Base-by-base conservation (phyloP, 2,329 filamentous ascomycete species). In the Pseudogymnoascus sp. region DNA sequence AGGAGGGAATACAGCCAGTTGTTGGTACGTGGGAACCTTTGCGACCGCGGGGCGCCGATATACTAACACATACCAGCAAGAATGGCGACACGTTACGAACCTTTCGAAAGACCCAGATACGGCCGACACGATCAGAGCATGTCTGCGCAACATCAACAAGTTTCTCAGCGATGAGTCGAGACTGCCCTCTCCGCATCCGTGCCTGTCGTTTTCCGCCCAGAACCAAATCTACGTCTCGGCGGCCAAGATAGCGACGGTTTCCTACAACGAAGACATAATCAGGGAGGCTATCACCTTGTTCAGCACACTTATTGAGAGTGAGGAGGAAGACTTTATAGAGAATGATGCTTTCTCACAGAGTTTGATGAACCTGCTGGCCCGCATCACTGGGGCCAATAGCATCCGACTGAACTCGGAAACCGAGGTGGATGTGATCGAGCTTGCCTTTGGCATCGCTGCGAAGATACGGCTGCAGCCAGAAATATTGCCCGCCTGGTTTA, bases 401-500 rank as follows among this genome's bases (percentile, higher is more conserved):
- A 85, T 90, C 64, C 81, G 85, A n/a, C 78, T 92, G 3, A 86
- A 88, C 37, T 81, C 86, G 60, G 90, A 96, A 62, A 92, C 90
- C 9, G 92, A 97, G 73, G 88, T 88, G 8, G 86, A 92, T 63
- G 86, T 97, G 57, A 90, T 97, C 59, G 93, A 99, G 76, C 78
- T 99, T 61, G 83, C 96, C 47, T 99, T 99, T 76, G 95, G 93
- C 65, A 92, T 99, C 67, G 91, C 94, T 18, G 95, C 94, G 67
- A 97, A 97, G 80, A 96, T 99, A 67, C 83, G 94, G 50, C 79
- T 97, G 64, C 88, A 95, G 67, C 92, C 94, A 4, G 83, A 87
- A 62, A 93, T 97, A 60, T 77, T 99, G 54, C 84, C 90, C 1
- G 89, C 91, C 14, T 99, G 94, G 94, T 99, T 99, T 76, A 89